These are phyloP conservation scores for Saturnispora besseyi DNA, from an alignment of 805 yeast species.

Conservation along the genomic window DNA sequence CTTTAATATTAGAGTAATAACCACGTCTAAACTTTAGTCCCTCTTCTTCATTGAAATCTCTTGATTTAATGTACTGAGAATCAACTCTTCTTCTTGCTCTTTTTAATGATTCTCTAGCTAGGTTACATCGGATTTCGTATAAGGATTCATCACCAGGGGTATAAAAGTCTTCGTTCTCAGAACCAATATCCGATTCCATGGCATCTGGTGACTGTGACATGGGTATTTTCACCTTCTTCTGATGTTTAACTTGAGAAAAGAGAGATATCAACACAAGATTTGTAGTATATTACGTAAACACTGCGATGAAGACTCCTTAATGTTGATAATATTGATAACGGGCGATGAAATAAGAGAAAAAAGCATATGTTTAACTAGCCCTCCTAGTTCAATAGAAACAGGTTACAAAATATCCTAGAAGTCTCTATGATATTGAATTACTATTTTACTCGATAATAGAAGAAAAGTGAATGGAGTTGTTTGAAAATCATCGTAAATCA, in stretches of 20 bases:
- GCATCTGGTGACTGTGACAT: background rate
- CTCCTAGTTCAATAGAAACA: background rate
- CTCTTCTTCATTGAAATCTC: slow-evolving; percentile 23
- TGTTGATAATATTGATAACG: background rate
- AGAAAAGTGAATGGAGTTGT: too few species aligned
- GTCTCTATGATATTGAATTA: too few species aligned
- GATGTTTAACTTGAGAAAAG: background rate
- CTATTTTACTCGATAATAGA: too few species aligned
- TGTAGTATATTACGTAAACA: background rate
- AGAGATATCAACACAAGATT: background rate
- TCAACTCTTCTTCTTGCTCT: slow-evolving; percentile 36
- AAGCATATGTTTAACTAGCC: background rate
- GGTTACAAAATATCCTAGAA: background rate
- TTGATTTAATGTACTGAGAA: slow-evolving; percentile 25
- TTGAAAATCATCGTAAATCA: too few species aligned
- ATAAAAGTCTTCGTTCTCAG: slow-evolving; percentile 69
- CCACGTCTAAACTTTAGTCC: slow-evolving; percentile 13
- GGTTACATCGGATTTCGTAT: slow-evolving; percentile 38
- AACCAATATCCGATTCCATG: background rate
- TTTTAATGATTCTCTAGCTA: slow-evolving; percentile 45
- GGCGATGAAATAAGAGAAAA: background rate
- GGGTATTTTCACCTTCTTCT: background rate
- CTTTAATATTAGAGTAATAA: slow-evolving; percentile 19
- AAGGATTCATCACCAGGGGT: slow-evolving; percentile 66
- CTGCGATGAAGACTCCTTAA: background rate